A percentile compares a stretch with the other conserved stretches of the same genome.
These are phyloP conservation scores for Mycena maculata DNA, from an alignment of 768 basidiomycete genomes.

Conservation along the genomic window DNA sequence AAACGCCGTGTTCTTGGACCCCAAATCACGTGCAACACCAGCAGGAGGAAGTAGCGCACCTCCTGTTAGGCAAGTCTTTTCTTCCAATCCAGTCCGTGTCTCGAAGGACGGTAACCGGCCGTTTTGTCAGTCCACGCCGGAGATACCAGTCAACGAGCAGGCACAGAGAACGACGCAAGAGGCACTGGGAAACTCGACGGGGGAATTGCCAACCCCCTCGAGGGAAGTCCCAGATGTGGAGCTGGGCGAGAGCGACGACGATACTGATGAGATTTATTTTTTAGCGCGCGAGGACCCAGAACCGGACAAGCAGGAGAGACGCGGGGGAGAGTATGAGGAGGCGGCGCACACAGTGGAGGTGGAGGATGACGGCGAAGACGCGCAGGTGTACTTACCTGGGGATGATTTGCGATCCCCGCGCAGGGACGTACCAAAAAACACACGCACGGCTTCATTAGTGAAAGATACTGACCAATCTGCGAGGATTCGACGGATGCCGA, in stretches of 20 bases:
- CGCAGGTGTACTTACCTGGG: slow-evolving; percentile 12
- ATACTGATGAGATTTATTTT: slow-evolving; percentile 14
- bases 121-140: neutral
- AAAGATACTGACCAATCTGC: neutral
- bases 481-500: no score
- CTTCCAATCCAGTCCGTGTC: neutral
- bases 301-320: neutral
- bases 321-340: no score
- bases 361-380: slow-evolving; percentile 2
- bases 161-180: neutral
- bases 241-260: neutral
- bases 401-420: slow-evolving; percentile 12
- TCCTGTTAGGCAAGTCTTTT: slow-evolving; percentile 18
- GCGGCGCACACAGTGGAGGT: no score
- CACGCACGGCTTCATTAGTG: neutral
- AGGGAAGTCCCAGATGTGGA: slow-evolving; percentile 17
- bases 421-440: slow-evolving; percentile 18
- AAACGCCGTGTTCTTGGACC: slow-evolving; percentile 16
- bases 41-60: slow-evolving; percentile 24
- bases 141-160: no score
- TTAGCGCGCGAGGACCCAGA: neutral
- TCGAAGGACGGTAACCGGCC: neutral
- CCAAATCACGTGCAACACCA: slow-evolving; percentile 13
- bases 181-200: slow-evolving; percentile 20
- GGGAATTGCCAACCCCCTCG: slow-evolving; percentile 25